Evolutionary conservation across 2,329 filamentous ascomycete genomes (phyloP).

Genomic region (Rhynchosporium secalis): DNA sequence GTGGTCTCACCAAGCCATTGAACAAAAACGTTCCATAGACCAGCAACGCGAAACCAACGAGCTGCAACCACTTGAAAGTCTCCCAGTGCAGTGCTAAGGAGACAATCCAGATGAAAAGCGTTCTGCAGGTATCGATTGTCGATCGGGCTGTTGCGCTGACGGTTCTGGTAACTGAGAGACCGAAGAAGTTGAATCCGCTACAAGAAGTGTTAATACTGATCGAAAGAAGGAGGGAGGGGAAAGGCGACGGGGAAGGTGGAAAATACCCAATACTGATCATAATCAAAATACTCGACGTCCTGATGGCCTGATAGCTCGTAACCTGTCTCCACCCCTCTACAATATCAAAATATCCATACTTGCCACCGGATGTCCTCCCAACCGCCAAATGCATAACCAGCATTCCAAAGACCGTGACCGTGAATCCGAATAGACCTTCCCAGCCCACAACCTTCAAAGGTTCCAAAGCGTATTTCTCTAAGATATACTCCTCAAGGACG

Average conservation of each 20-base stretch:
- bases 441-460: constrained; percentile 91
- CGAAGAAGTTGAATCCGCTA: constrained; percentile 98
- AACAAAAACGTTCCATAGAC: constrained; percentile 98
- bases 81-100: constrained; percentile 95
- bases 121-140: constrained; percentile 96
- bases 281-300: constrained; percentile 79
- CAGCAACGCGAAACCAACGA: constrained; percentile 80
- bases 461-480: constrained; percentile 70
- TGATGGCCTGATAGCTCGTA: constrained; percentile 67
- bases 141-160: constrained; percentile 92
- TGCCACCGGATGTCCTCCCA: constrained; percentile 72
- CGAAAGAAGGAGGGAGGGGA: background rate
- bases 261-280: constrained; percentile 96
- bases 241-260: too few relatives aligned
- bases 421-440: constrained; percentile 91
- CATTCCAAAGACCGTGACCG: constrained; percentile 77
- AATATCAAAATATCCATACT: constrained; percentile 86
- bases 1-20: constrained; percentile 88
- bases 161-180: constrained; percentile 83
- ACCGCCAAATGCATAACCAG: constrained; percentile 74
- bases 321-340: constrained; percentile 83
- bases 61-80: constrained; percentile 95
- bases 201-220: constrained; percentile 16
- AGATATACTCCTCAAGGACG: constrained; percentile 90
- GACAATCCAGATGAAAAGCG: constrained; percentile 96